Percentiles rank a stretch among this genome's conserved stretches.
These are phyloP conservation scores for Aechmea fasciata DNA, from an alignment of 176 grass and related monocot genomes.

Conservation along the genomic window DNA sequence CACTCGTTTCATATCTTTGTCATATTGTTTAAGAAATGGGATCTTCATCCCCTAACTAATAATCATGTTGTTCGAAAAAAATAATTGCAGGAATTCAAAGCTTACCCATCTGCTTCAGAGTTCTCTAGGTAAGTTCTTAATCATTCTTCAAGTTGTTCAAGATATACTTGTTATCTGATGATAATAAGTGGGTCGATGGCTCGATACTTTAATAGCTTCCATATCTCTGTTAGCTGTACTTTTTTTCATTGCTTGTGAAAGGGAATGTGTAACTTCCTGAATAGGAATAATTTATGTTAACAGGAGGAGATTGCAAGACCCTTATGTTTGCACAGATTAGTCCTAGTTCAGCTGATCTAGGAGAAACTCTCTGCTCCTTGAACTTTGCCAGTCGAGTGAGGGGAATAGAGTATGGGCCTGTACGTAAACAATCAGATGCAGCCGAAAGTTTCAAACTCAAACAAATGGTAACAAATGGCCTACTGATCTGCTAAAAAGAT, in stretches of 20 bases:
- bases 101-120: constrained; percentile 92
- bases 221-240: too few relatives aligned
- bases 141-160: not conserved
- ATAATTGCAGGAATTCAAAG: constrained; percentile 82
- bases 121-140: constrained; percentile 56
- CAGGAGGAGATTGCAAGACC: constrained; percentile 96
- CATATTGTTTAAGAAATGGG: not conserved
- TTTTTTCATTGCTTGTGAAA: too few relatives aligned
- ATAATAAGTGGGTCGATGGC: not conserved
- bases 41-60: not conserved
- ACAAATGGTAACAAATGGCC: constrained; percentile 50
- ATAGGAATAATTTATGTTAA: constrained; percentile 12
- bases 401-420: constrained; percentile 74
- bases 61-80: constrained; percentile 8
- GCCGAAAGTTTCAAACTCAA: constrained; percentile 81
- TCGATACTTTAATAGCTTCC: too few relatives aligned
- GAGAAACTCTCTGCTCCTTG: constrained; percentile 73
- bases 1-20: constrained; percentile 13
- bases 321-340: constrained; percentile 99
- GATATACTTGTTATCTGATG: not conserved
- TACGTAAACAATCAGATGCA: constrained; percentile 75
- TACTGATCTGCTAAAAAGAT: too few relatives aligned
- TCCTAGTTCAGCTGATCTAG: constrained; percentile 73
- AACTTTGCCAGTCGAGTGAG: constrained; percentile 92
- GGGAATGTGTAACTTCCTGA: not conserved